These are phyloP conservation scores for Rhodotorula sp. DNA, from an alignment of 1,284 basidiomycete species.

Conservation along the genomic window DNA sequence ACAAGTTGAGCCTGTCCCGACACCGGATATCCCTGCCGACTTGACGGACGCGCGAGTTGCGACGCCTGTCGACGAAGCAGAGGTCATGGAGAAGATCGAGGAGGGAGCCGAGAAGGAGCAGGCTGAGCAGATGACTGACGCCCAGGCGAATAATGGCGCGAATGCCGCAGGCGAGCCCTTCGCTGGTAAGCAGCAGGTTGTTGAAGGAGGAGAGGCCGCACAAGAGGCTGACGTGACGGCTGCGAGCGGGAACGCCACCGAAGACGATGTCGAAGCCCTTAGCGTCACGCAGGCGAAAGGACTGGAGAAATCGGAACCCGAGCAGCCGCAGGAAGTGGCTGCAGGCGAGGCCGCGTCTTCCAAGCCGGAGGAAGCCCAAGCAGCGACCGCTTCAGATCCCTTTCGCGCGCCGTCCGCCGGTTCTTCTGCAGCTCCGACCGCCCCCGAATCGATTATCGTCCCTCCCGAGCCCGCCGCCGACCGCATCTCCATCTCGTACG, in stretches of 20 bases:
- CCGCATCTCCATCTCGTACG: constrained; percentile 85
- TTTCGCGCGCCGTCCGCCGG: constrained; percentile 13
- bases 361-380: not conserved
- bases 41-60: not conserved
- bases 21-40: not conserved
- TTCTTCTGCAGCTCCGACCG: constrained; percentile 1
- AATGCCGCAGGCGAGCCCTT: constrained; percentile 2
- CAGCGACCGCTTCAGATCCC: not conserved
- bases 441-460: not conserved
- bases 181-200: too few species aligned
- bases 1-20: not conserved
- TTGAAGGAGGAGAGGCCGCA: constrained; percentile 2
- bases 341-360: not conserved
- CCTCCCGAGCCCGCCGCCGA: constrained; percentile 52
- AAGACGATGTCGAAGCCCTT: not conserved
- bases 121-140: not conserved
- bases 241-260: not conserved
- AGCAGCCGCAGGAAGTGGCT: not conserved
- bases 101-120: constrained; percentile 13
- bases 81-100: not conserved
- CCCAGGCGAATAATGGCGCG: not conserved
- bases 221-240: not conserved
- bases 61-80: not conserved
- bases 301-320: too few species aligned
- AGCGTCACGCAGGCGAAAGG: not conserved